phyloP scores from a whole-genome alignment of 768 basidiomycete genomes.

The Erythrobasidium yunnanense region DNA sequence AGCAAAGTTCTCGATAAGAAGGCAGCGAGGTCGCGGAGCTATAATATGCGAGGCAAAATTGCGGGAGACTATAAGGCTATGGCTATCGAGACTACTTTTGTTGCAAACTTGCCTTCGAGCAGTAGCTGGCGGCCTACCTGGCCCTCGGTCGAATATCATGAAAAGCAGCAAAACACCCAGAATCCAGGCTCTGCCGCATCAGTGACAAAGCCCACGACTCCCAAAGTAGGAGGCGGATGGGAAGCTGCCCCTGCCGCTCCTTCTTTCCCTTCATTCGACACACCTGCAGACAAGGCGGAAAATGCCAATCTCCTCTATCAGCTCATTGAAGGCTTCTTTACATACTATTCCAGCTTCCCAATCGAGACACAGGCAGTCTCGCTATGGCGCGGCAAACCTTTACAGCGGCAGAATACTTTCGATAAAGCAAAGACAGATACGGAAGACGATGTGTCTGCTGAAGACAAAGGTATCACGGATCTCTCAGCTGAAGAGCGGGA shows the following conservation, averaged over 20 bases:
- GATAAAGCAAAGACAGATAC: too few species aligned
- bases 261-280: too few species aligned
- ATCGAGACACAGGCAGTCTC: constrained; percentile 13
- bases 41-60: neutral
- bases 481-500: neutral
- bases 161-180: neutral
- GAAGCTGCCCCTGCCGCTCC: too few species aligned
- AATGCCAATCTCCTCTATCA: neutral
- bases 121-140: neutral
- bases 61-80: constrained; percentile 19
- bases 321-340: constrained; percentile 21
- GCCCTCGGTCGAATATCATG: neutral
- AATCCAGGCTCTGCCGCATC: neutral
- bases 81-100: constrained; percentile 24
- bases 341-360: constrained; percentile 11
- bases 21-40: neutral
- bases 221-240: too few species aligned
- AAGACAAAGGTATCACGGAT: neutral
- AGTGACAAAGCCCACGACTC: too few species aligned
- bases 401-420: neutral
- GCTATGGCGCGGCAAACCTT: constrained; percentile 1
- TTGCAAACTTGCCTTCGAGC: neutral
- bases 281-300: neutral
- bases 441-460: too few species aligned
- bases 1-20: constrained; percentile 7